Evolutionary conservation across 1,139 yeast species (phyloP), one percentile per base, ranked within the genome.

Genomic region (Candida sanyaensis): DNA sequence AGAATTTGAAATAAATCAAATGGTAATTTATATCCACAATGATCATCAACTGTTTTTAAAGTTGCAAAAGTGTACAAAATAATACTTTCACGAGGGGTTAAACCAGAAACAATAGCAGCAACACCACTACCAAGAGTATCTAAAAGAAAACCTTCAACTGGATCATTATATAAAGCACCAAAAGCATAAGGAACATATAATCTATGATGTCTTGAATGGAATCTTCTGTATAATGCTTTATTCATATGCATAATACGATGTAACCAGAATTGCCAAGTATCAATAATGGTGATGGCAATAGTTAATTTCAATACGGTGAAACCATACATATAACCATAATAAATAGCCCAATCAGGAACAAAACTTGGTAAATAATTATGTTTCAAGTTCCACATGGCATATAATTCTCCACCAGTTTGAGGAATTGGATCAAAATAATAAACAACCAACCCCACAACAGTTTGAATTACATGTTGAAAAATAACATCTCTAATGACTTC

Each of bases 31-130:
- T 92, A 93, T 17, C 99, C 99, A 68, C 98, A 93, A 68, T 93
- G 99, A 66, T 93, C 99, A 66, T 93, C 99, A 45, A 93, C 97
- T 1, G 99, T 93, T 69, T 93, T 93, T 79, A 93, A 69, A 5
- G 99, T 93, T 12, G 97, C 88, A 65, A 93, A 89, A 3, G 93
- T 84, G 69, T 78, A 93, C 50, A 93, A 73, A 21, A 87, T 57
- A 32, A 88, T 73, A 45, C 86, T 72, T 69, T 93, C 98, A 50
- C 97, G 81, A 43, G 91, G 86, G 2, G 88, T 70, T 56, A 93
- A 73, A 1, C 79, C 76, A 2, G 88, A 78, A 12, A 80, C 55
- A 29, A 88, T 56, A 48, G 84, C 78, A 1, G 97, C 95, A 39
- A 92, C 56, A 24, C 97, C 98, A 1, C 98, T 88, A 7, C 99